A percentile compares a stretch with the other conserved stretches of the same genome.
Conservation (phyloP, 2,329 filamentous ascomycete species). For the Neoscytalidium dimidiatum region DNA sequence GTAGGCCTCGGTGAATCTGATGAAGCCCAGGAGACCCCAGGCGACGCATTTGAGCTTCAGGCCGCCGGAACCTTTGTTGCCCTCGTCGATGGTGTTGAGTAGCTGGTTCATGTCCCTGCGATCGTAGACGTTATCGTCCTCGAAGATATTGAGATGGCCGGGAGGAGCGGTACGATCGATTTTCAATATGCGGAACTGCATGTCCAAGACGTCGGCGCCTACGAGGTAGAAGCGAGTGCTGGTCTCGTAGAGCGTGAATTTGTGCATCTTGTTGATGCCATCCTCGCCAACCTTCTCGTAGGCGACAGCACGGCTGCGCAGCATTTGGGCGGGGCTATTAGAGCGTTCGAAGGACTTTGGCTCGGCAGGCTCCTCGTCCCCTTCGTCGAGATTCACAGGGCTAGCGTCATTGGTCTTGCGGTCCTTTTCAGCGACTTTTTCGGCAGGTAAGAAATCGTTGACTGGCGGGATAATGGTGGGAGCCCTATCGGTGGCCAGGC, state of each 20-base stretch:
- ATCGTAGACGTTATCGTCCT: conserved; percentile 94
- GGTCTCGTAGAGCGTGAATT: conserved; percentile 97
- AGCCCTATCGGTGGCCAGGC: conserved; percentile 6
- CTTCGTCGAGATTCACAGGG: conserved; percentile 38
- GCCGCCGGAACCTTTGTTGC: conserved; percentile 87
- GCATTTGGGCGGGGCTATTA: conserved; percentile 40
- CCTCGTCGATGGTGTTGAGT: conserved; percentile 92
- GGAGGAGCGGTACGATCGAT: conserved; percentile 85
- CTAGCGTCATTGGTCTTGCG: conserved; percentile 1
- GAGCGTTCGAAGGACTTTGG: conserved; percentile 41
- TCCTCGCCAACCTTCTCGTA: conserved; percentile 46
- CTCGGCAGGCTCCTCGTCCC: conserved; percentile 43
- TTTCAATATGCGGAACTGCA: conserved; percentile 86
- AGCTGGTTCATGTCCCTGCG: conserved; percentile 90
- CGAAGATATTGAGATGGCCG: conserved; percentile 78
- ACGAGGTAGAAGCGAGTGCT: conserved; percentile 92
- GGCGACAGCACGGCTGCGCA: conserved; percentile 39
- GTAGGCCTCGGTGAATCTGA: conserved; percentile 91
- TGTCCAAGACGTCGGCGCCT: conserved; percentile 86
- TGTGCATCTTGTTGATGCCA: conserved; percentile 70
- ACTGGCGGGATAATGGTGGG: conserved; percentile 9
- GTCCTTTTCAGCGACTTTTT: background rate
- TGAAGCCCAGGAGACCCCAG: conserved; percentile 94
- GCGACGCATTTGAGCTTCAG: conserved; percentile 86
- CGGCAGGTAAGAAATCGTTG: conserved; percentile 15